Percentiles rank a stretch among this genome's conserved stretches.
These are phyloP conservation scores for Bacidia rubella DNA, from an alignment of 495 filamentous ascomycete genomes.

Conservation along the genomic window DNA sequence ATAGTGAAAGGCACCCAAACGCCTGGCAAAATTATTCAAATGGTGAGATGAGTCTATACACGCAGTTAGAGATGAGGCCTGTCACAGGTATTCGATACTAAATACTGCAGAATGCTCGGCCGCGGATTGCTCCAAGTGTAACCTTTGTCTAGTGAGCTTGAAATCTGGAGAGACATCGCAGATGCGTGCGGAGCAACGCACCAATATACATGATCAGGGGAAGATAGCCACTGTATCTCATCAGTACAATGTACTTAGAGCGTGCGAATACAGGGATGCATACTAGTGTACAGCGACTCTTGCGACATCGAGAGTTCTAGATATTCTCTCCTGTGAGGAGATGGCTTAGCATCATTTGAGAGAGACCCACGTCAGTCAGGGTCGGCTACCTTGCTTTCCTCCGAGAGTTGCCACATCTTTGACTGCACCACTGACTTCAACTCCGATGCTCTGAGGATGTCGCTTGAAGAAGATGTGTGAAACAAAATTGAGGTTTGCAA, in stretches of 20 bases:
- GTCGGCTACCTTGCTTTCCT: slow-evolving; percentile 74
- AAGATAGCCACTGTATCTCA: slow-evolving; percentile 64
- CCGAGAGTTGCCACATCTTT: slow-evolving; percentile 75
- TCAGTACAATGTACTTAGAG: background rate
- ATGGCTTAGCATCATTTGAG: background rate
- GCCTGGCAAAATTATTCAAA: background rate
- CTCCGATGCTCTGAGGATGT: too few species aligned
- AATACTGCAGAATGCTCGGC: slow-evolving; percentile 62
- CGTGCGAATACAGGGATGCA: slow-evolving; percentile 12
- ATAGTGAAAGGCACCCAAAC: background rate
- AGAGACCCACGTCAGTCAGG: background rate
- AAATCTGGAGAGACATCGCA: slow-evolving; percentile 2
- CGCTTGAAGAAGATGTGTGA: too few species aligned
- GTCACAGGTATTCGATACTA: background rate
- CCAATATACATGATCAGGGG: slow-evolving; percentile 95
- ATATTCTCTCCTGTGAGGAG: slow-evolving; percentile 86
- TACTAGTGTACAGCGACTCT: slow-evolving; percentile 97
- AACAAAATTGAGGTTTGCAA: background rate
- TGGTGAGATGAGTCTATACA: background rate
- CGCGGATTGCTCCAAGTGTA: slow-evolving; percentile 88
- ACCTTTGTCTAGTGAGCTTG: slow-evolving; percentile 35
- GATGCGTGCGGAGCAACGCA: slow-evolving; percentile 36
- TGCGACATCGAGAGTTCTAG: slow-evolving; percentile 85
- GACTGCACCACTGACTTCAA: background rate
- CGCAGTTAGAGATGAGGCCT: background rate